Base-by-base conservation (phyloP, 768 basidiomycete genomes). In the Chalciporus chontae region DNA sequence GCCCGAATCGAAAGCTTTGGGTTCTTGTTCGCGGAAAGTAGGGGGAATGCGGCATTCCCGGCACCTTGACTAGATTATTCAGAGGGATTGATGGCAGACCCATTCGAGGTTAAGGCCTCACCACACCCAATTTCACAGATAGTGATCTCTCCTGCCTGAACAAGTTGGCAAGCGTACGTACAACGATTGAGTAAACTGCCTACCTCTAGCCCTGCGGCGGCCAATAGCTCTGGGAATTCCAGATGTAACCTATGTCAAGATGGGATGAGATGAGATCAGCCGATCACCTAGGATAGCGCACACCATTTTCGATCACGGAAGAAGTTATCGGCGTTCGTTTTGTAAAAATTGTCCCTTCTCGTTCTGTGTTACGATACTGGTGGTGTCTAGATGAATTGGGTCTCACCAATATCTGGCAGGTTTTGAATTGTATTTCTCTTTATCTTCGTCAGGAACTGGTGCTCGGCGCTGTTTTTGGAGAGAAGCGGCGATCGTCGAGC, bases 251-350 rank as follows among this genome's bases (percentile, higher is more conserved):
- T 89, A 26, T 0, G 5, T 32, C 29, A 7, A 48, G 43, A 38
- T 63, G 27, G 54, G 50, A 10, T 32, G 7, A 45, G 15, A 36
- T 11, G 34, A 5, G 6, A 11, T 17, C 15, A 18, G 1, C 26
- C 11, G 23, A 38, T 43, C 40, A 18, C 42, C 40, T 2, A 29
- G n/a, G 17, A 21, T 3, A 18, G 7, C 1, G 31, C 45, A 5
- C 62, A 83, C 87, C 96, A 99, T 73, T 92, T 90, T 50, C 96
- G 77, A 69, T 98, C 85, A 36, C 90, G 85, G 74, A 98, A 99
- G 71, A 99, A 98, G 57, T 94, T 94, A 62, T 72, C 78, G 18
- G 81, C 75, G 54, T 95, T 94, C 46, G 76, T 77, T 59, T 87
- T 85, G 75, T 99, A 98, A 61, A 98, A 97, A 48, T 84, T 83